Conservation (phyloP, 306 rosid species). For the Begonia fuchsioides region DNA sequence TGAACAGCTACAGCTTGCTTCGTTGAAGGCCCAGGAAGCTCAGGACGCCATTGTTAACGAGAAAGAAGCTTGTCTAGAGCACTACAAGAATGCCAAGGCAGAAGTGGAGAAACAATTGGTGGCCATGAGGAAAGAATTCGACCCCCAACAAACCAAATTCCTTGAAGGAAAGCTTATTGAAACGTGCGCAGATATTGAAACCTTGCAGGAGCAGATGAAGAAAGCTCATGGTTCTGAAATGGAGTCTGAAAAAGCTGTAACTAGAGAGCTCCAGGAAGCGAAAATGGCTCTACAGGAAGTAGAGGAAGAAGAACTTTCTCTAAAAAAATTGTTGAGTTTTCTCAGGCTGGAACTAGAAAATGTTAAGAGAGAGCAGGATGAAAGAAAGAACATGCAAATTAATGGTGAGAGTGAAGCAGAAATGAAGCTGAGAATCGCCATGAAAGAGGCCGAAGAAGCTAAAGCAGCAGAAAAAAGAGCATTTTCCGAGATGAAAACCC, state of each 20-base stretch:
- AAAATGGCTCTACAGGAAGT: slow-evolving; percentile 36
- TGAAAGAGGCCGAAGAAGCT: slow-evolving; percentile 41
- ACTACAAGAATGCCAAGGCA: slow-evolving; percentile 26
- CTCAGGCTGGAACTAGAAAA: slow-evolving; percentile 40
- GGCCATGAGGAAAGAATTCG: slow-evolving; percentile 32
- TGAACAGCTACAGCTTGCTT: slow-evolving; percentile 32
- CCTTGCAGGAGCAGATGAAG: slow-evolving; percentile 41
- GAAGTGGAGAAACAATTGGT: slow-evolving; percentile 29
- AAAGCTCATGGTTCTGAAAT: slow-evolving; percentile 52
- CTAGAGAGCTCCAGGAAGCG: slow-evolving; percentile 50
- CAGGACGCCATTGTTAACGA: slow-evolving; percentile 26
- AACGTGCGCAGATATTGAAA: slow-evolving; percentile 45
- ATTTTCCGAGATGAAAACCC: slow-evolving; percentile 29
- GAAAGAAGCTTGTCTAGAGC: slow-evolving; percentile 18
- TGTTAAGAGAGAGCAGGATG: slow-evolving; percentile 28
- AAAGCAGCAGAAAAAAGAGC: slow-evolving; percentile 46
- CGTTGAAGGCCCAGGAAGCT: slow-evolving; percentile 31
- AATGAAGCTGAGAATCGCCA: slow-evolving; percentile 24
- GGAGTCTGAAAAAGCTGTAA: slow-evolving; percentile 30
- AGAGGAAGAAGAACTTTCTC: slow-evolving; percentile 46
- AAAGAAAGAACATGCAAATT: slow-evolving; percentile 18
- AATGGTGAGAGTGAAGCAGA: slow-evolving; percentile 35
- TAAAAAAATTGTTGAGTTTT: slow-evolving; percentile 27
- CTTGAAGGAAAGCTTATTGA: slow-evolving; percentile 35
- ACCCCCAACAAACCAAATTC: slow-evolving; percentile 20